Percentiles rank a stretch among this genome's conserved stretches.
phyloP scores from a whole-genome alignment of 75 land plant genomes.

The Larix kaempferi region DNA sequence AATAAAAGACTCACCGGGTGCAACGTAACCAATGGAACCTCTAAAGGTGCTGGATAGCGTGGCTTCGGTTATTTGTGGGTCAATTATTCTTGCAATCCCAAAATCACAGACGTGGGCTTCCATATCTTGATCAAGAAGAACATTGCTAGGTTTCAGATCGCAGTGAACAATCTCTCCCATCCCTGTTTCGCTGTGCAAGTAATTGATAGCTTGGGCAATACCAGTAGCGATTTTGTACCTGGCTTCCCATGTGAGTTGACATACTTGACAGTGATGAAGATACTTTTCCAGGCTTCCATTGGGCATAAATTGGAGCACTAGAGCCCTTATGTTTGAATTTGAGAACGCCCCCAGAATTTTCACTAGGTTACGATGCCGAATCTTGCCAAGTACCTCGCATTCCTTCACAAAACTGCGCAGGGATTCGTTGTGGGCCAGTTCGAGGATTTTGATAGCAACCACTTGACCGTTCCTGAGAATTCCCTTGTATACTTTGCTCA shows the following conservation, averaged over 20 bases:
- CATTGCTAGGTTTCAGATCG: conserved; percentile 15
- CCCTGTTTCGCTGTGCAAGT: conserved; percentile 7
- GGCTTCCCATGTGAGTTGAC: background rate
- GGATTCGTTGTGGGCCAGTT: conserved; percentile 6
- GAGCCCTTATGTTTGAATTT: conserved; percentile 37
- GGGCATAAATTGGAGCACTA: conserved; percentile 36
- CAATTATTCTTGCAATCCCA: conserved; percentile 16
- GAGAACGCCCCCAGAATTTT: conserved; percentile 34
- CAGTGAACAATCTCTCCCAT: conserved; percentile 9
- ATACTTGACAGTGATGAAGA: conserved; percentile 1
- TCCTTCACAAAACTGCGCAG: conserved; percentile 14
- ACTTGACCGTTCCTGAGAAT: conserved; percentile 8
- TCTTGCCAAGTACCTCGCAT: conserved; percentile 20
- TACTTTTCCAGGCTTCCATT: conserved; percentile 28
- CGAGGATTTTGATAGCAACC: conserved; percentile 47
- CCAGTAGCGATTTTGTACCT: background rate
- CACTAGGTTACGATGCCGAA: conserved; percentile 43
- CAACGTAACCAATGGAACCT: background rate
- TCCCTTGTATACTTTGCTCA: conserved; percentile 43
- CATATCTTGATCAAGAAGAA: conserved; percentile 16
- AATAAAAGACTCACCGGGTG: background rate
- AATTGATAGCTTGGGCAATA: background rate
- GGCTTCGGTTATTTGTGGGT: background rate
- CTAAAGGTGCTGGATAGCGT: background rate
- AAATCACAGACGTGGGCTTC: conserved; percentile 7